A percentile compares a stretch with the other conserved stretches of the same genome.
Evolutionary conservation across 2,329 filamentous ascomycete species (phyloP).

Genomic region (Dactylonectria macrodidyma): DNA sequence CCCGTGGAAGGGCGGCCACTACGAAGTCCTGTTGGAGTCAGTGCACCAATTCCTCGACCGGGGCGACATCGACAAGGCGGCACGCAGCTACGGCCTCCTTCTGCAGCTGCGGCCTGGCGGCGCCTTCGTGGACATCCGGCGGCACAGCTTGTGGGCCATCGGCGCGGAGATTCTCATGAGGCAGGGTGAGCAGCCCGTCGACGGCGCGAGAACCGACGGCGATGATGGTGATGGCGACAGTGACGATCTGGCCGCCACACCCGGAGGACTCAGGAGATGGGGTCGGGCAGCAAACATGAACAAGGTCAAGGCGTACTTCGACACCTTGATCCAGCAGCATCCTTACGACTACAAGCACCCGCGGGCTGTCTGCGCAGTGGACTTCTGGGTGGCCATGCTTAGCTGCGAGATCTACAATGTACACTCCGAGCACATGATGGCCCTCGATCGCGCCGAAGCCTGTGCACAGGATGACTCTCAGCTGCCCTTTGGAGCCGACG

Average conservation of each 20-base stretch:
- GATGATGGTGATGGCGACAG: slow-evolving; percentile 1
- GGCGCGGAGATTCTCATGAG: slow-evolving; percentile 88
- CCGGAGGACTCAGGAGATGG: slow-evolving; percentile 51
- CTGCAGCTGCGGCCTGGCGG: slow-evolving; percentile 65
- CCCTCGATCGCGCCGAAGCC: slow-evolving; percentile 54
- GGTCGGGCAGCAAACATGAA: slow-evolving; percentile 62
- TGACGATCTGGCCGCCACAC: background rate
- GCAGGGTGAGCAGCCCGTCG: slow-evolving; percentile 58
- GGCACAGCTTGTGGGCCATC: slow-evolving; percentile 82
- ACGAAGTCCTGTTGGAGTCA: slow-evolving; percentile 77
- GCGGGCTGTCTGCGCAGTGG: slow-evolving; percentile 73
- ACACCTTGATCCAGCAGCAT: slow-evolving; percentile 82
- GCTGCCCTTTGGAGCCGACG: slow-evolving; percentile 37
- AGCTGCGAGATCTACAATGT: slow-evolving; percentile 85
- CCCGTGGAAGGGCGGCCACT: slow-evolving; percentile 60
- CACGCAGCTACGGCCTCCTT: slow-evolving; percentile 82
- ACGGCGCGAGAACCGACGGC: slow-evolving; percentile 3
- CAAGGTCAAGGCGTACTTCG: slow-evolving; percentile 75
- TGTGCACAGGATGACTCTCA: slow-evolving; percentile 49
- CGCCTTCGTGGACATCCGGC: slow-evolving; percentile 76
- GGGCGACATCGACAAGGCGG: slow-evolving; percentile 80
- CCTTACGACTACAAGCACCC: slow-evolving; percentile 76
- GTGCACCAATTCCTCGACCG: slow-evolving; percentile 81
- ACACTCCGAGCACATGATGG: slow-evolving; percentile 70
- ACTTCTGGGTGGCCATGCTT: slow-evolving; percentile 88